Percentiles rank a stretch among this genome's conserved stretches.
These are phyloP conservation scores for Dictyostelium capitatum DNA, from an alignment of 78 protist genomes.

Conservation along the genomic window DNA sequence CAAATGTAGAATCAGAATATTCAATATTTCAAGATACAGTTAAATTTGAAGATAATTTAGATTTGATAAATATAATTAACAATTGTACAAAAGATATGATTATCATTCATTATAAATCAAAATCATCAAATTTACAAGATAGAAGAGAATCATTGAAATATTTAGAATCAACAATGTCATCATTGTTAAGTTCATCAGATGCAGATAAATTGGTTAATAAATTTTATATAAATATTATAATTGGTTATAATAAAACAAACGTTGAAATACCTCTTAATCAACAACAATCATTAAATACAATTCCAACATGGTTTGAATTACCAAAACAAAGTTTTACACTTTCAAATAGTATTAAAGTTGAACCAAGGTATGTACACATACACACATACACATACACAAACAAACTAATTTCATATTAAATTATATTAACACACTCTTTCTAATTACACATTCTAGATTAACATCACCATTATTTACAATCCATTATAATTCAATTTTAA, in stretches of 20 bases:
- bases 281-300: slow-evolving; percentile 4
- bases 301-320: slow-evolving; percentile 8
- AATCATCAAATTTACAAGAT: background rate
- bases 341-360: slow-evolving; percentile 12
- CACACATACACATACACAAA: too few species aligned
- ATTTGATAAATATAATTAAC: background rate
- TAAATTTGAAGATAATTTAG: background rate
- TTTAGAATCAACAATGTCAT: background rate
- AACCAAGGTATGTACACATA: slow-evolving; percentile 15
- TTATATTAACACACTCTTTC: too few species aligned
- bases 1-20: slow-evolving; percentile 16
- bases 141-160: background rate
- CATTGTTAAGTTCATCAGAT: background rate
- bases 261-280: slow-evolving; percentile 26
- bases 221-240: background rate
- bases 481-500: slow-evolving; percentile 19
- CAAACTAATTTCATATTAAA: too few species aligned
- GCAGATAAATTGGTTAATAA: background rate
- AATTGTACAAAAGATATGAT: background rate
- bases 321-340: slow-evolving; percentile 35
- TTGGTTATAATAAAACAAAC: slow-evolving; percentile 6
- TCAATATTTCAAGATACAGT: background rate
- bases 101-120: slow-evolving; percentile 8
- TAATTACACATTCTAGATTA: slow-evolving; percentile 25
- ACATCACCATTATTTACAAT: slow-evolving; percentile 60